These are phyloP conservation scores for Solanum virginianum DNA, from an alignment of 257 asterid genomes.

Conservation along the genomic window DNA sequence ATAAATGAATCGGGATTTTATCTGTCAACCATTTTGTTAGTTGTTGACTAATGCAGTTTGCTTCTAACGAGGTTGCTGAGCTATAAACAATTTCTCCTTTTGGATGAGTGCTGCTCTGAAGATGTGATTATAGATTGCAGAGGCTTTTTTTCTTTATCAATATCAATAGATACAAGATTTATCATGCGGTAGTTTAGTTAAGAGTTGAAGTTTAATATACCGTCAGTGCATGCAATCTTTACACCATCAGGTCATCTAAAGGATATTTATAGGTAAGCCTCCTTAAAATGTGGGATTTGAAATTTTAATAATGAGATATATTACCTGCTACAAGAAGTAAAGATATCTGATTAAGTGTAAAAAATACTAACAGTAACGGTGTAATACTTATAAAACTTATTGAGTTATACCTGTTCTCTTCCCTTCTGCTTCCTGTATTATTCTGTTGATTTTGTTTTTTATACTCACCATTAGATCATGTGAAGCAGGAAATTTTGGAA, in stretches of 20 bases:
- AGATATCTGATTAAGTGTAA: background rate
- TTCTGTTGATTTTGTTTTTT: background rate
- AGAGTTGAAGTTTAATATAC: background rate
- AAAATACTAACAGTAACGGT: background rate
- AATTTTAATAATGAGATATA: background rate
- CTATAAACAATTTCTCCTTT: background rate
- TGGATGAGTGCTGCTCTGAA: background rate
- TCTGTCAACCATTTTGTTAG: background rate
- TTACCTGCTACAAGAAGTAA: background rate
- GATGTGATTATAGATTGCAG: background rate
- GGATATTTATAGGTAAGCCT: background rate
- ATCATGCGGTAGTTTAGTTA: background rate
- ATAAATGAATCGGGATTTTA: background rate
- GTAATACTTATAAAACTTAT: too few species aligned
- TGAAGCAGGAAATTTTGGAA: slow-evolving; percentile 16
- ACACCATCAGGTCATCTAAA: background rate
- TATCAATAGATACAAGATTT: background rate
- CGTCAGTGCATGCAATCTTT: background rate
- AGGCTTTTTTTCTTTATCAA: background rate
- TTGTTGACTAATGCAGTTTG: background rate
- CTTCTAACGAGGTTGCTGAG: background rate
- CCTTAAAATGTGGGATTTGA: background rate
- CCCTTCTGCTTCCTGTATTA: background rate
- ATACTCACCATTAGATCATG: background rate
- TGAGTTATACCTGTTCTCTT: background rate